Evolutionary conservation across 2,329 filamentous ascomycete genomes (phyloP).

Genomic region (Talaromyces amestolkiae): DNA sequence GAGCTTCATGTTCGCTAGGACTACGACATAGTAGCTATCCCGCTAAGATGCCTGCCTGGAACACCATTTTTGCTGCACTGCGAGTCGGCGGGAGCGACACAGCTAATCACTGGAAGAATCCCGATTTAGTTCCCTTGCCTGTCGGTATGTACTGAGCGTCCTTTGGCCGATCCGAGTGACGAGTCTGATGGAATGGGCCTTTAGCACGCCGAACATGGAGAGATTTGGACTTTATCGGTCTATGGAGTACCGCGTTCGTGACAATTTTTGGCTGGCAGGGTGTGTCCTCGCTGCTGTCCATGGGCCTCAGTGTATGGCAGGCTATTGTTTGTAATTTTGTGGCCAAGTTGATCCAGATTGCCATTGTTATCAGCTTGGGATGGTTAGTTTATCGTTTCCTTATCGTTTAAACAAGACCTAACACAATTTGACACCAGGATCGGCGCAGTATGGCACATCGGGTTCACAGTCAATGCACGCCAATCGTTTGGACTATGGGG

Average conservation of each 20-base stretch:
- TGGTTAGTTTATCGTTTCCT: neutral
- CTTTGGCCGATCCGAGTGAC: too few species aligned
- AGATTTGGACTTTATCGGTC: conserved; percentile 6
- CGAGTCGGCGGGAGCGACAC: neutral
- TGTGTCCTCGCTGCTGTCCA: conserved; percentile 37
- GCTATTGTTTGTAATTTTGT: conserved; percentile 9
- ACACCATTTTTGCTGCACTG: too few species aligned
- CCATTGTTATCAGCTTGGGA: neutral
- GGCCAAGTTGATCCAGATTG: conserved; percentile 2
- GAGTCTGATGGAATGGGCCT: too few species aligned
- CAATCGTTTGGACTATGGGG: conserved; percentile 46
- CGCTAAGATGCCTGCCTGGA: too few species aligned
- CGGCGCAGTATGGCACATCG: conserved; percentile 42
- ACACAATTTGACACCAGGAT: neutral
- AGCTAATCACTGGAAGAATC: conserved; percentile 1
- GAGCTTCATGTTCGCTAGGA: too few species aligned
- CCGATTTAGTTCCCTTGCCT: neutral
- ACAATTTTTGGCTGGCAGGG: conserved; percentile 30
- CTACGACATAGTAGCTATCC: too few species aligned
- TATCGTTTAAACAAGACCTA: too few species aligned
- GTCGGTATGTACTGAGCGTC: neutral
- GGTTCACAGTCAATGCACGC: conserved; percentile 44
- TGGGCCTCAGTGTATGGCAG: conserved; percentile 44
- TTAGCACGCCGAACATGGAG: neutral
- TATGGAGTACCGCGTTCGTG: conserved; percentile 2